A percentile compares a stretch with the other conserved stretches of the same genome.
Conservation (phyloP, 805 yeast genomes). For the Teunomyces cretensis region DNA sequence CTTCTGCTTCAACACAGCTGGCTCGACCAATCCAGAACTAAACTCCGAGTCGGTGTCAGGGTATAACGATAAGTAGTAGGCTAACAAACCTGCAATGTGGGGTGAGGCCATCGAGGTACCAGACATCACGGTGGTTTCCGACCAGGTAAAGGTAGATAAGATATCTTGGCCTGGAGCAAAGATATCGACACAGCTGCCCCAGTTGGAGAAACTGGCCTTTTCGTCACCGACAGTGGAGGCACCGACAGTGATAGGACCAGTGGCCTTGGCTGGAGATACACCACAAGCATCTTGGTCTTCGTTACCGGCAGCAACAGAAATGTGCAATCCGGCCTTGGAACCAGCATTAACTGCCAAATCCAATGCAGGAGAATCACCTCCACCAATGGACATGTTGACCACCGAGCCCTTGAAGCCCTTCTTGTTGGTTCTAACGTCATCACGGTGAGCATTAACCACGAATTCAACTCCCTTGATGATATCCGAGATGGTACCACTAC, state of each 20-base stretch:
- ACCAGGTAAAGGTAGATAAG: constrained; percentile 80
- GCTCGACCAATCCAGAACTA: constrained; percentile 57
- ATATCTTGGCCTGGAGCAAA: constrained; percentile 96
- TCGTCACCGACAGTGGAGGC: constrained; percentile 86
- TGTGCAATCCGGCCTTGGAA: constrained; percentile 81
- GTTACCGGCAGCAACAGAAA: constrained; percentile 97
- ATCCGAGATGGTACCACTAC: constrained; percentile 42
- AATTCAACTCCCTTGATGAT: constrained; percentile 46
- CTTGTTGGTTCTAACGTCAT: constrained; percentile 44
- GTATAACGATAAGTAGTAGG: constrained; percentile 85
- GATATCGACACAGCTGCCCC: constrained; percentile 92
- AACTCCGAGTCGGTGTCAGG: constrained; percentile 71
- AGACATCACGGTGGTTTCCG: constrained; percentile 75
- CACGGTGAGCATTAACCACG: constrained; percentile 39
- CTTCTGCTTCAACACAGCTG: constrained; percentile 75
- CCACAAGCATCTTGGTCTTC: constrained; percentile 91
- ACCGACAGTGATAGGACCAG: constrained; percentile 86
- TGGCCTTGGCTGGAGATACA: constrained; percentile 88
- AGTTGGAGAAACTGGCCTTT: constrained; percentile 95
- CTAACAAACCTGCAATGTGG: constrained; percentile 86
- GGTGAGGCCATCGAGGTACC: constrained; percentile 99
- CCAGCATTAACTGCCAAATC: constrained; percentile 90
- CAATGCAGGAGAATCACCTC: constrained; percentile 85
- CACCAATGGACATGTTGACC: constrained; percentile 93
- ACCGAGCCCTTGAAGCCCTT: constrained; percentile 81